Conservation (phyloP, 2,329 filamentous ascomycete genomes). For the Orbilia blumenaviensis region DNA sequence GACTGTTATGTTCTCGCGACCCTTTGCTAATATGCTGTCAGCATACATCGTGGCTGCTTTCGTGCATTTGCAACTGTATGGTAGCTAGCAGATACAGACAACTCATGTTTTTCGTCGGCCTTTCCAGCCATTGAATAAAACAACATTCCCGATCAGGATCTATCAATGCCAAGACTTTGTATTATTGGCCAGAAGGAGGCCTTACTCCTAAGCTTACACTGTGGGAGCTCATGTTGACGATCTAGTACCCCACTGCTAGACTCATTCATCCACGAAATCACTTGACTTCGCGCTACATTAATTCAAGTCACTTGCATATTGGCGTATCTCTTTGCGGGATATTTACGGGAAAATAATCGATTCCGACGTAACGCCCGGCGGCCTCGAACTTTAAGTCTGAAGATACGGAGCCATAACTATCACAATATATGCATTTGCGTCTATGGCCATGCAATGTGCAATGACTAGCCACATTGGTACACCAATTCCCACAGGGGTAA, state of each 20-base stretch:
- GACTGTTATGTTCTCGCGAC: not conserved
- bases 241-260: not conserved
- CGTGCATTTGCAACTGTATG: not conserved
- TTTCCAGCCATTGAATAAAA: slow-evolving; percentile 6
- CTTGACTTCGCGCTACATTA: not conserved
- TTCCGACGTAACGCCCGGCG: no score
- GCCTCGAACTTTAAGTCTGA: no score
- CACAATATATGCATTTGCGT: no score
- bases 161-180: not conserved
- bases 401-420: no score
- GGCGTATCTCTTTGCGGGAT: no score
- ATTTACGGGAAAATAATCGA: no score
- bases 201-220: not conserved
- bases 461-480: no score
- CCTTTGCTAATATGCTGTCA: not conserved
- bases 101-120: not conserved
- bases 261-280: not conserved
- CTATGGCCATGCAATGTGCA: no score
- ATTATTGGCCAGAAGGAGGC: not conserved
- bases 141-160: not conserved
- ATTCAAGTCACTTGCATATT: no score
- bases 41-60: not conserved
- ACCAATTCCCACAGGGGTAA: not conserved
- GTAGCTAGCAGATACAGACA: not conserved
- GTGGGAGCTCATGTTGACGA: not conserved